phyloP scores from a whole-genome alignment of 2,329 filamentous ascomycete species.

The Escovopsis sp. region DNA sequence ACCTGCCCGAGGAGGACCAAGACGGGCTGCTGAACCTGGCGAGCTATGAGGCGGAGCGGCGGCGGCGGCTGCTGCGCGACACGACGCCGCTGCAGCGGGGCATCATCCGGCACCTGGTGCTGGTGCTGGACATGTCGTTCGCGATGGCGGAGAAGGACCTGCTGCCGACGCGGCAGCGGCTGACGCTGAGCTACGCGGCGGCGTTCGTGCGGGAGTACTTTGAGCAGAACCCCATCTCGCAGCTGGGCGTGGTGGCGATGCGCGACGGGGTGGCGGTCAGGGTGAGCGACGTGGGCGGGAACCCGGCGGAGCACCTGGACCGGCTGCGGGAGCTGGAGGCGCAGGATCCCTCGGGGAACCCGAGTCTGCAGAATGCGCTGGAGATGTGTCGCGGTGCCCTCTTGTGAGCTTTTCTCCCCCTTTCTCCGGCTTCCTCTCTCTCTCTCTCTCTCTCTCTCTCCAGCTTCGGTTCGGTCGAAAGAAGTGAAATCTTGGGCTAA shows the following conservation, averaged over 20 bases:
- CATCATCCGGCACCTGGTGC: conserved; percentile 89
- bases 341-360: conserved; percentile 56
- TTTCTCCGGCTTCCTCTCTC: background rate
- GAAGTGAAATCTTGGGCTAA: conserved; percentile 5
- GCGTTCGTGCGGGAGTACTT: conserved; percentile 92
- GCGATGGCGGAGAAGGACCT: conserved; percentile 95
- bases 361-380: conserved; percentile 82
- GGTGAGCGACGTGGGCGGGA: conserved; percentile 81
- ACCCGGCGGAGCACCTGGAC: conserved; percentile 75
- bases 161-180: conserved; percentile 70
- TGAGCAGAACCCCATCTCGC: conserved; percentile 95
- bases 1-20: conserved; percentile 53
- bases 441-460: background rate
- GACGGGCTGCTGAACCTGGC: conserved; percentile 69
- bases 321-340: conserved; percentile 54
- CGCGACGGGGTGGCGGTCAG: conserved; percentile 76
- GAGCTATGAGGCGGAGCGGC: conserved; percentile 70
- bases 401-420: conserved; percentile 40
- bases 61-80: conserved; percentile 68
- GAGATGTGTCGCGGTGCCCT: conserved; percentile 87
- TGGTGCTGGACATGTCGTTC: conserved; percentile 82
- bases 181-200: conserved; percentile 68
- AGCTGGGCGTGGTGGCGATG: conserved; percentile 87
- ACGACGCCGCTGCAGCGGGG: conserved; percentile 91
- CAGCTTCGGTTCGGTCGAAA: background rate